These are phyloP conservation scores for Magnusiomyces paraingens DNA, from an alignment of 1,139 yeast genomes.

Conservation along the genomic window DNA sequence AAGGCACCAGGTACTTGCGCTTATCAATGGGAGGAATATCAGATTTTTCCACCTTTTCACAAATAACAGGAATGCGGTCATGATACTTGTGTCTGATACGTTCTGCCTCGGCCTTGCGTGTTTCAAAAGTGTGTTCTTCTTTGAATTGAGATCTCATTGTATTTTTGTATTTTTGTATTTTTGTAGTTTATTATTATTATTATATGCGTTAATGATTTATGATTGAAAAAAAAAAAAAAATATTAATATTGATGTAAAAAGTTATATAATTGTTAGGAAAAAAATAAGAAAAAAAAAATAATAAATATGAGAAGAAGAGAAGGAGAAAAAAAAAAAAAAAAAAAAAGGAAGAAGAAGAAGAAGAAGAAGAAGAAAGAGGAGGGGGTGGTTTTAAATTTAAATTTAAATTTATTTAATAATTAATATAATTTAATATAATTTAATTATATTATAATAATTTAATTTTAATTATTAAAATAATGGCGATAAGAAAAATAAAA, in stretches of 20 bases:
- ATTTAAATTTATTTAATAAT: no score
- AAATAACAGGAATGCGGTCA: conserved; percentile 90
- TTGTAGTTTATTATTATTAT: no score
- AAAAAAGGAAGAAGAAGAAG: no score
- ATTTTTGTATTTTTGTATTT: no score
- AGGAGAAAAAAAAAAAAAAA: no score
- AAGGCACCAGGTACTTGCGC: conserved; percentile 93
- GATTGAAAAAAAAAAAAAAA: background rate
- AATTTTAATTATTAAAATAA: no score
- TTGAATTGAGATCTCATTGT: conserved; percentile 80
- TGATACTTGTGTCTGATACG: conserved; percentile 84
- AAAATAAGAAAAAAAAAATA: background rate
- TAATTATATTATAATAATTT: no score
- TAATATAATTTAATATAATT: no score
- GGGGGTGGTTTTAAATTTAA: no score
- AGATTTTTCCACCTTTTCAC: conserved; percentile 95
- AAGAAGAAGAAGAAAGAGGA: no score
- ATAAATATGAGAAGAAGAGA: background rate
- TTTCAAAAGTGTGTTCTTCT: conserved; percentile 87
- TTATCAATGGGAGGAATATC: conserved; percentile 95
- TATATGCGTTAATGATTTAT: background rate
- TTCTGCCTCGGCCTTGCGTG: conserved; percentile 92
- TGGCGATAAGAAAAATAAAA: background rate
- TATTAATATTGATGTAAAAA: no score
- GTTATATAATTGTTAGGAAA: no score